Percentiles rank a stretch among this genome's conserved stretches.
These are phyloP conservation scores for Chlamydomonas sphaeroides DNA, from an alignment of 139 green algal genomes.

Conservation along the genomic window DNA sequence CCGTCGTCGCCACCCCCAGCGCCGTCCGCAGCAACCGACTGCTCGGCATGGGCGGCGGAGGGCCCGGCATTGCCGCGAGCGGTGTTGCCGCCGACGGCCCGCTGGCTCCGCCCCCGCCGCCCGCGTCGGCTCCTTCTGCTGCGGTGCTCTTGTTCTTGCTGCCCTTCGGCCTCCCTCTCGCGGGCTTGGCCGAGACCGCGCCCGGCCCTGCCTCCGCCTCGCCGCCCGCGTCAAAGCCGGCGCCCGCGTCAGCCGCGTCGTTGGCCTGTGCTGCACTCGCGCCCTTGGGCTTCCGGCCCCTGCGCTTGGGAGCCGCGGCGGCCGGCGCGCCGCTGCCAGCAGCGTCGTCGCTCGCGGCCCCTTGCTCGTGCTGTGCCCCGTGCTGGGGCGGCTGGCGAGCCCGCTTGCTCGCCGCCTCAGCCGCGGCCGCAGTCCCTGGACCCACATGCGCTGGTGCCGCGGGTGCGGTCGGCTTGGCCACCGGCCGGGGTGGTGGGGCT, in stretches of 20 bases:
- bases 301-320: neutral
- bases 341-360: neutral
- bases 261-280: no score
- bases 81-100: neutral
- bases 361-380: neutral
- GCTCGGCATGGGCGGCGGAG: slow-evolving; percentile 23
- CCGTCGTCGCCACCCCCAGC: neutral
- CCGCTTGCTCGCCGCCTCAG: no score
- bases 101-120: neutral
- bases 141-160: neutral
- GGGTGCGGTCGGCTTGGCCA: neutral
- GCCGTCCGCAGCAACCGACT: slow-evolving; percentile 2
- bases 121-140: neutral
- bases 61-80: neutral
- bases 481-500: no score
- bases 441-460: neutral
- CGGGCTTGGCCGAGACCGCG: neutral
- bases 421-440: neutral
- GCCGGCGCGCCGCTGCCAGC: neutral
- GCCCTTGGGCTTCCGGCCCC: neutral
- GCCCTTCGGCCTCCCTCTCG: neutral
- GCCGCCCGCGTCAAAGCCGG: neutral
- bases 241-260: neutral
- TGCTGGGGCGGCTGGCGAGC: no score
- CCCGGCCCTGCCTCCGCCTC: neutral